Base-by-base conservation (phyloP, 345 rosid genomes). In the Arabidopsis arenosa region DNA sequence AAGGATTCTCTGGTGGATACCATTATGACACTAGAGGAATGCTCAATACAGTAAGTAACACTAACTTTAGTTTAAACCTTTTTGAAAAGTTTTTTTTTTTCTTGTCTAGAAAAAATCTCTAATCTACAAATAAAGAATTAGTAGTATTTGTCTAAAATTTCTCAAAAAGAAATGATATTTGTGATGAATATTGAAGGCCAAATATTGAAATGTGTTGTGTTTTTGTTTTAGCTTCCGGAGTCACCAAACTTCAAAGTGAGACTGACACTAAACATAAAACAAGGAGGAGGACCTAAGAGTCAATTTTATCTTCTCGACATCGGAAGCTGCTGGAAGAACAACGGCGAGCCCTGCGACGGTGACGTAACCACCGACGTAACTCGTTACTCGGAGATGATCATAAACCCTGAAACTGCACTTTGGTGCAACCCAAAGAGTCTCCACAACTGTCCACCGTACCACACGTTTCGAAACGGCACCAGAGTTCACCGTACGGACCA, bases 291-390 rank as follows among this genome's bases (percentile, higher is more conserved):
- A 59, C 79, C 80, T 14, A 79, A 76, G 66, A 85, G 92, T 80
- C 97, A 89, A 60, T 92, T 92, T 72, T 92, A 92, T 80, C 84
- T 89, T 6, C 28, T 89, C 14, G 97, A 92, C 55, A 92, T 92
- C 0, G 97, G 97, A 49, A 85, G 97, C 72, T 92, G 96, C 69
- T 92, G 96, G 96, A 90, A 92, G 77, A 89, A 89, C 73, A 79
- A 88, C 13, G 96, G 97, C 1, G n/a, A 71, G 39, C 86, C 87
- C 0, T 89, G 97, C 30, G 75, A 92, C 21, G 97, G 97, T 17
- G 82, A 89, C 43, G 84, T 87, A 39, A 75, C 75, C 3, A 83
- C 92, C 1, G 93, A 92, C 21, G 92, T 90, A n/a, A 92, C 97
- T 9, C 76, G 92, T 74, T 92, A 92, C 68, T 79, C 88, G n/a